These are phyloP conservation scores for Syncephalastrum sp. DNA, from an alignment of 371 early-diverging fungal species.

Conservation along the genomic window DNA sequence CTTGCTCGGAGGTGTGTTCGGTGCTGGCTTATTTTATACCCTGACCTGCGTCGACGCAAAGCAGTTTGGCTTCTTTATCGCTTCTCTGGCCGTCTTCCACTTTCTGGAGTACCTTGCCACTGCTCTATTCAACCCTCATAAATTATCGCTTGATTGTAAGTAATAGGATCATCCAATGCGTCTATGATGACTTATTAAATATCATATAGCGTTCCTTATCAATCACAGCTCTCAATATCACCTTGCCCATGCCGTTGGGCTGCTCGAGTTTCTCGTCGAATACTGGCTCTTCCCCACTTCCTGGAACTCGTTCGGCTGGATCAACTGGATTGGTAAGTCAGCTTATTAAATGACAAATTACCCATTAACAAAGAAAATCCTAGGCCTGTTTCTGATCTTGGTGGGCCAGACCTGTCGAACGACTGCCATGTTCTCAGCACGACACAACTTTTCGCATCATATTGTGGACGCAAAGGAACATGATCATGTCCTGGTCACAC, in stretches of 20 bases:
- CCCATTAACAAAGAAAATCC: not conserved
- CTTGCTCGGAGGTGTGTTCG: constrained; percentile 59
- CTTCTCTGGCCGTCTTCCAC: constrained; percentile 70
- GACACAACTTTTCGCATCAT: constrained; percentile 78
- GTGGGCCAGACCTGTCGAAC: constrained; percentile 71
- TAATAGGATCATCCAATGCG: constrained; percentile 8
- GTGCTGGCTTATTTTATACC: constrained; percentile 50
- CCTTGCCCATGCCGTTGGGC: constrained; percentile 64
- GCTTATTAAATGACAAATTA: not conserved
- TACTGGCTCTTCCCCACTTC: constrained; percentile 58
- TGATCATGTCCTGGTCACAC: constrained; percentile 73
- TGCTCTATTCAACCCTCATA: constrained; percentile 68
- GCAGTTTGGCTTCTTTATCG: constrained; percentile 67
- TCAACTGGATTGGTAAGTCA: constrained; percentile 56
- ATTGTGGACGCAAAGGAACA: constrained; percentile 63
- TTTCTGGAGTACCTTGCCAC: constrained; percentile 78
- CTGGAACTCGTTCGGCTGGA: constrained; percentile 51
- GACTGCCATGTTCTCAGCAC: constrained; percentile 78
- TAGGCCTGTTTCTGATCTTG: constrained; percentile 60
- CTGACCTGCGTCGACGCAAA: constrained; percentile 19
- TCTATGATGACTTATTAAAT: not conserved
- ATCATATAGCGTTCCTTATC: constrained; percentile 66
- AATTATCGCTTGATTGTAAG: constrained; percentile 66
- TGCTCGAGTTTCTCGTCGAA: constrained; percentile 73
- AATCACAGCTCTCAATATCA: constrained; percentile 77